These are phyloP conservation scores for Nannizzia gypsea DNA, from an alignment of 2,329 filamentous ascomycete species.

Conservation along the genomic window DNA sequence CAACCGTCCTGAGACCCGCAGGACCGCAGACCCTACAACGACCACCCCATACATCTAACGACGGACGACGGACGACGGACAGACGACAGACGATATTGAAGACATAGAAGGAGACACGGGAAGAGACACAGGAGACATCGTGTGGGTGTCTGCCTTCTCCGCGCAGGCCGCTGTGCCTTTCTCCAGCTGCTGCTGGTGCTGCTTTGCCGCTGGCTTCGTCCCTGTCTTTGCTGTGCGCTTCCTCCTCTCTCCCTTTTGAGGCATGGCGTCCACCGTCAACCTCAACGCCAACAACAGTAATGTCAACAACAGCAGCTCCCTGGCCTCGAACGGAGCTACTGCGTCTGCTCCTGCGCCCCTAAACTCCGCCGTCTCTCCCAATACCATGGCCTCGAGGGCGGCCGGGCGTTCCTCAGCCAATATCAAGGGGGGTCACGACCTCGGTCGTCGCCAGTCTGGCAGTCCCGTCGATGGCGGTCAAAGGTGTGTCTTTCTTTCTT, in stretches of 20 bases:
- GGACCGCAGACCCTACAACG: neutral
- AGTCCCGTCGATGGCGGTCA: conserved; percentile 44
- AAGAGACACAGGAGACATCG: too few species aligned
- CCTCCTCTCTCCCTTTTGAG: conserved; percentile 6
- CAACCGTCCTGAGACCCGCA: conserved; percentile 5
- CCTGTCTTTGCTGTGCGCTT: too few species aligned
- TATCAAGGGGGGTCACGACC: conserved; percentile 41
- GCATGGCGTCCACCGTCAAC: conserved; percentile 34
- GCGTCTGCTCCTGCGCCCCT: conserved; percentile 27
- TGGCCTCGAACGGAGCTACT: conserved; percentile 27
- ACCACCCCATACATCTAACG: too few species aligned
- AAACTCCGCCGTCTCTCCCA: conserved; percentile 22
- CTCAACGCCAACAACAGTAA: too few species aligned
- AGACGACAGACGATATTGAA: too few species aligned
- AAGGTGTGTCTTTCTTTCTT: conserved; percentile 36
- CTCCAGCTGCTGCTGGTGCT: too few species aligned
- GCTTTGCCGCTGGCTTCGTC: too few species aligned
- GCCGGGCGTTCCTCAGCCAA: conserved; percentile 41
- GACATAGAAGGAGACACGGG: too few species aligned
- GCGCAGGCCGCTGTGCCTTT: too few species aligned
- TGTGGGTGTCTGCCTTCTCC: too few species aligned
- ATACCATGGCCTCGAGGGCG: conserved; percentile 30
- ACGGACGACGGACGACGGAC: too few species aligned
- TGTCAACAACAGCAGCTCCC: conserved; percentile 17
- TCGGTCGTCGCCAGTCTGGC: conserved; percentile 43